phyloP scores from a whole-genome alignment of 1,284 basidiomycete genomes.

The Gomphus sp. region DNA sequence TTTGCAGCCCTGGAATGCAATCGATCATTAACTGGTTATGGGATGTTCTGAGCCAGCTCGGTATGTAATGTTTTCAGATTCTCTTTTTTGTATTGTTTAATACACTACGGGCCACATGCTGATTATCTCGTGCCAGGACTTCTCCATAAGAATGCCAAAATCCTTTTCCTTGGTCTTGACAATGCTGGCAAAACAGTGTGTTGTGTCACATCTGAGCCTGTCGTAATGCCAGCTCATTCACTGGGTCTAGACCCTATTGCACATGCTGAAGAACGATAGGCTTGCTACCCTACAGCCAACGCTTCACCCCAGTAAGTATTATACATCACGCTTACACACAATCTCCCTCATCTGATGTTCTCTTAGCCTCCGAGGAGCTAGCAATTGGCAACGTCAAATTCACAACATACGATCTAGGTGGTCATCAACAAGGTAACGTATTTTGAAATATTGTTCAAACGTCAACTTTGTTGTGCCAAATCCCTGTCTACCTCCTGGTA shows the following conservation, averaged over 20 bases:
- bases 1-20: constrained; percentile 20
- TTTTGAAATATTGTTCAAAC: neutral
- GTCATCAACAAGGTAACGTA: constrained; percentile 90
- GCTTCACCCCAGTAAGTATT: constrained; percentile 86
- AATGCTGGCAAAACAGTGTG: constrained; percentile 98
- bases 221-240: neutral
- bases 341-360: neutral
- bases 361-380: constrained; percentile 91
- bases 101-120: neutral
- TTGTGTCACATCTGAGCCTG: constrained; percentile 10
- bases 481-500: too few species aligned
- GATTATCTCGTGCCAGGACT: constrained; percentile 50
- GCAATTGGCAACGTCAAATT: constrained; percentile 99
- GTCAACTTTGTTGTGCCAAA: too few species aligned
- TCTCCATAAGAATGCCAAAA: constrained; percentile 98
- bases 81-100: neutral
- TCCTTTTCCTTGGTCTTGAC: constrained; percentile 97
- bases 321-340: constrained; percentile 6
- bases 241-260: constrained; percentile 77
- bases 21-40: constrained; percentile 92
- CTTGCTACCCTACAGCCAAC: constrained; percentile 97
- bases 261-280: constrained; percentile 99
- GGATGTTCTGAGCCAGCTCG: constrained; percentile 86
- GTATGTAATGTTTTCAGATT: constrained; percentile 34
- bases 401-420: constrained; percentile 97